Conservation (phyloP, 2,329 filamentous ascomycete genomes). For the Coniosporium tulheliwenetii region DNA sequence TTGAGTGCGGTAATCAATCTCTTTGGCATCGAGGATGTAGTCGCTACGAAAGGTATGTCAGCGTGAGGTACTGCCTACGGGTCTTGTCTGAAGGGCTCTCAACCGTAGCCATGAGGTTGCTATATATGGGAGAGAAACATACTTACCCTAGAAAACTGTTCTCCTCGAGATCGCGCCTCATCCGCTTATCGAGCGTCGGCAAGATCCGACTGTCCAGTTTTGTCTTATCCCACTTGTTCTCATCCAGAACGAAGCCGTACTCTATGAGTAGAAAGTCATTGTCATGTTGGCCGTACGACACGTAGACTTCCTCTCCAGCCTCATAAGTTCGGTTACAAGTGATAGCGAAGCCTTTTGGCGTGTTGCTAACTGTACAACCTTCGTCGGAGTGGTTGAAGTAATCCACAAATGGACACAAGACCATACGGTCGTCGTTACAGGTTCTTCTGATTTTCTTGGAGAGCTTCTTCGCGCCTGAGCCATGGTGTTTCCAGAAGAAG, state of each 20-base stretch:
- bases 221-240: constrained; percentile 22
- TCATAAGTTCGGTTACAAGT: constrained; percentile 34
- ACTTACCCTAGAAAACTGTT: constrained; percentile 24
- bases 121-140: background rate
- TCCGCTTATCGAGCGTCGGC: constrained; percentile 15
- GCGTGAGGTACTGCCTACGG: background rate
- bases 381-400: constrained; percentile 45
- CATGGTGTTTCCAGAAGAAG: constrained; percentile 39
- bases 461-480: constrained; percentile 25
- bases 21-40: constrained; percentile 14
- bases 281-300: constrained; percentile 54
- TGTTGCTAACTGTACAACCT: constrained; percentile 38
- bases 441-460: constrained; percentile 13
- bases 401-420: constrained; percentile 57
- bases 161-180: constrained; percentile 21
- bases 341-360: constrained; percentile 37
- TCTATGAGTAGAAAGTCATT: constrained; percentile 61
- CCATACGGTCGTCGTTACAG: constrained; percentile 42
- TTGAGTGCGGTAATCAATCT: constrained; percentile 28
- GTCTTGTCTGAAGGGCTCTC: background rate
- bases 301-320: constrained; percentile 48
- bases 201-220: constrained; percentile 26
- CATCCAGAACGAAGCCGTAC: constrained; percentile 34
- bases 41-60: constrained; percentile 5
- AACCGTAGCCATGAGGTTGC: background rate